A percentile compares a stretch with the other conserved stretches of the same genome.
These are phyloP conservation scores for Mangifera indica DNA, from an alignment of 345 rosid genomes.

Conservation along the genomic window DNA sequence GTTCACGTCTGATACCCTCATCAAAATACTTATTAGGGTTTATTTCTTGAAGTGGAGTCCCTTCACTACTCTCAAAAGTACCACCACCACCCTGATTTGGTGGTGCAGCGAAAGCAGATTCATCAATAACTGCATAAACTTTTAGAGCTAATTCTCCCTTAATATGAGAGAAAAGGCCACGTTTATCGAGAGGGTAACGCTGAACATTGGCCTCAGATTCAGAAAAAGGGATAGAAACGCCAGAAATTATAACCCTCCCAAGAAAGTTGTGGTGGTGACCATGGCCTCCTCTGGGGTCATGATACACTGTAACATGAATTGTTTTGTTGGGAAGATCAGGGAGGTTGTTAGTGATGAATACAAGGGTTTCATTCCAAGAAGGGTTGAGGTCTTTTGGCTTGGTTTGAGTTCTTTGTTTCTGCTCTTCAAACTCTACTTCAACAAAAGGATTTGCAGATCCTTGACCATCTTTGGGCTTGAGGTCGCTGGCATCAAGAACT, in stretches of 20 bases:
- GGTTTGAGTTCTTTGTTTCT: conserved; percentile 59
- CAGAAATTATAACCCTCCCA: conserved; percentile 78
- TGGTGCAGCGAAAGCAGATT: conserved; percentile 16
- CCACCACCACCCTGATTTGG: conserved; percentile 13
- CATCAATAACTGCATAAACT: conserved; percentile 36
- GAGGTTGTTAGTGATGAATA: conserved; percentile 44
- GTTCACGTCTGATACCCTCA: conserved; percentile 25
- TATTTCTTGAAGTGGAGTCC: conserved; percentile 33
- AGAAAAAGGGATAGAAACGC: conserved; percentile 50
- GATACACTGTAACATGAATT: conserved; percentile 53
- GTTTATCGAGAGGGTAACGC: conserved; percentile 81
- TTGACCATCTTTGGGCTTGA: conserved; percentile 80
- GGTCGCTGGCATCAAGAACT: conserved; percentile 71
- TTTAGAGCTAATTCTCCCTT: conserved; percentile 71
- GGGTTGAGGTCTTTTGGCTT: conserved; percentile 70
- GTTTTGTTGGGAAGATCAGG: conserved; percentile 47
- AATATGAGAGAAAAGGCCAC: conserved; percentile 68
- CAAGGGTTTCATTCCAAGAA: conserved; percentile 67
- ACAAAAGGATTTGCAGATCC: conserved; percentile 79
- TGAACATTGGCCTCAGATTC: conserved; percentile 61
- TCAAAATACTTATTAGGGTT: conserved; percentile 24
- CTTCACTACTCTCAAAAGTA: conserved; percentile 19
- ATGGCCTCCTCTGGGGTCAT: conserved; percentile 41
- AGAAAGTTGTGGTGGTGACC: conserved; percentile 60
- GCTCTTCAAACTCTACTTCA: conserved; percentile 59